These are phyloP conservation scores for Pachysolen tannophilus DNA, from an alignment of 805 yeast genomes.

Conservation along the genomic window DNA sequence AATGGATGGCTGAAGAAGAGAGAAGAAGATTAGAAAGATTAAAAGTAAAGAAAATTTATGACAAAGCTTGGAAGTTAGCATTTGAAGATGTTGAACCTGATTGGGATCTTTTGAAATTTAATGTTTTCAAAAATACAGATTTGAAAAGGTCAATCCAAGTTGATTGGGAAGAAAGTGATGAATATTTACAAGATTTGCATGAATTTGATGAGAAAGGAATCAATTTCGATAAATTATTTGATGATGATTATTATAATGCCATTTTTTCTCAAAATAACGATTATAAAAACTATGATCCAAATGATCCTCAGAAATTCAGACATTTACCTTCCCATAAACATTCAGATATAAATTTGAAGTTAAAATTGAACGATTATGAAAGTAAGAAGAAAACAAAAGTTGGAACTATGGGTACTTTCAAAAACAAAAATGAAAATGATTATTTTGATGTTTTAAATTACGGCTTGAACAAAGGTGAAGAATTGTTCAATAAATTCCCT, in stretches of 20 bases:
- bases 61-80: constrained; percentile 71
- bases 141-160: constrained; percentile 43
- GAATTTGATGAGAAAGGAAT: constrained; percentile 14
- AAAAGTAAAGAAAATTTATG: constrained; percentile 58
- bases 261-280: no score
- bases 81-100: constrained; percentile 69
- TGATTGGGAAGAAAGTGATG: constrained; percentile 67
- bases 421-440: constrained; percentile 11
- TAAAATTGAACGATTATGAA: neutral
- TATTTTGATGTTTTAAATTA: constrained; percentile 7
- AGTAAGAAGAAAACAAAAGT: constrained; percentile 7
- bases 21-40: constrained; percentile 54
- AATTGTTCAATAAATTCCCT: constrained; percentile 21
- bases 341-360: constrained; percentile 2
- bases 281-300: constrained; percentile 8
- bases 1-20: constrained; percentile 80
- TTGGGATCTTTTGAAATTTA: constrained; percentile 64
- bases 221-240: constrained; percentile 4
- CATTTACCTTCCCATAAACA: constrained; percentile 5
- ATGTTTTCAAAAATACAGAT: constrained; percentile 74
- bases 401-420: constrained; percentile 8
- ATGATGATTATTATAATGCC: constrained; percentile 10
- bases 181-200: constrained; percentile 18
- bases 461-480: constrained; percentile 15
- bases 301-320: constrained; percentile 9